Evolutionary conservation across 164 flowering plant species (phyloP).

Genomic region (Dillenia turbinata): DNA sequence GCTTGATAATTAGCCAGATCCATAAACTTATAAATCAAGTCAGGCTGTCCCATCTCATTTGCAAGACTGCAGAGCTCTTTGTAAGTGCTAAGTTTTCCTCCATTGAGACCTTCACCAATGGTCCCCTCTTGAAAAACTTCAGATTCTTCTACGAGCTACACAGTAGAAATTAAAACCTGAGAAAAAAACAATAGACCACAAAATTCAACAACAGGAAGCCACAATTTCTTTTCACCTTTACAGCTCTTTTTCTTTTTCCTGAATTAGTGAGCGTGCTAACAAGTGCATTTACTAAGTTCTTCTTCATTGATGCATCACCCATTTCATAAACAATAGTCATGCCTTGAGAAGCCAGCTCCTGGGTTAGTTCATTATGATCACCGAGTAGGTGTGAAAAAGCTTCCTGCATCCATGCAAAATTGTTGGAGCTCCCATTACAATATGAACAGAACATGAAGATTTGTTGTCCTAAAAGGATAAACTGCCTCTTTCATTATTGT

Average conservation of each 20-base stretch:
- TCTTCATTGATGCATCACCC: constrained; percentile 86
- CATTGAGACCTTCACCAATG: constrained; percentile 80
- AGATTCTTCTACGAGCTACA: constrained; percentile 84
- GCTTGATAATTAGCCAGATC: constrained; percentile 96
- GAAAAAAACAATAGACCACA: background rate
- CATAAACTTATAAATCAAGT: constrained; percentile 94
- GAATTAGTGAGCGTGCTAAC: constrained; percentile 89
- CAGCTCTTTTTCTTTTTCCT: constrained; percentile 93
- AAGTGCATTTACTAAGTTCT: constrained; percentile 84
- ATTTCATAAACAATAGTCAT: constrained; percentile 97
- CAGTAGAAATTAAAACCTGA: constrained; percentile 10
- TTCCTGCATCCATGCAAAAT: constrained; percentile 51
- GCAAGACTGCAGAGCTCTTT: constrained; percentile 95
- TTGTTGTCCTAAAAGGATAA: too few relatives aligned
- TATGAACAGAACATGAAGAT: background rate
- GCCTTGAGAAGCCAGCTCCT: constrained; percentile 98
- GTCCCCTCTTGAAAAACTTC: constrained; percentile 95
- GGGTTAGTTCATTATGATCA: constrained; percentile 94
- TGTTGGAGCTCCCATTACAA: background rate
- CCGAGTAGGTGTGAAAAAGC: constrained; percentile 91
- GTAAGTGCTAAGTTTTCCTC: constrained; percentile 93
- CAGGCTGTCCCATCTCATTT: constrained; percentile 99
- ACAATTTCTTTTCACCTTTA: constrained; percentile 49
- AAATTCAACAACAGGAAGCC: background rate
- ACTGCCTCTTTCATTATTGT: too few relatives aligned